Evolutionary conservation across 345 rosid species (phyloP).

Genomic region (Acer campestre): DNA sequence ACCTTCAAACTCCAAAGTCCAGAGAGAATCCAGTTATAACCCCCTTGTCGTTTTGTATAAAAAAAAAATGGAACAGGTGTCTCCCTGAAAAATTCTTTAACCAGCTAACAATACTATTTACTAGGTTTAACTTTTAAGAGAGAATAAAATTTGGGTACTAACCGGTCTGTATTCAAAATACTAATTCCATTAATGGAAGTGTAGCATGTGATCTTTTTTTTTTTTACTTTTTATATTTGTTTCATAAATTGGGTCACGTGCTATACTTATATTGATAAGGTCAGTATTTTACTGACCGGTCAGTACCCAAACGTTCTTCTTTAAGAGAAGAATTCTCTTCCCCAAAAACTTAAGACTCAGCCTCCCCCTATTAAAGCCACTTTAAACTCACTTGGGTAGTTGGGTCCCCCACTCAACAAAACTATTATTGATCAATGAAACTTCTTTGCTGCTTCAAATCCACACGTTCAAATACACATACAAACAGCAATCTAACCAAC

Average conservation of each 20-base stretch:
- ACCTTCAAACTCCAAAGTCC: background rate
- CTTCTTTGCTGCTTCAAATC: conserved; percentile 11
- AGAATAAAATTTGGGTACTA: background rate
- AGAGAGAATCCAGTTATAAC: background rate
- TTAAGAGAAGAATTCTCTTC: background rate
- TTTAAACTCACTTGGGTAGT: background rate
- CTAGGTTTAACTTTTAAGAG: background rate
- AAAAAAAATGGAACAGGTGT: background rate
- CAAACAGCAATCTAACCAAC: background rate
- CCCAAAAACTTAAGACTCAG: background rate
- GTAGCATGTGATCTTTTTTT: too few species aligned
- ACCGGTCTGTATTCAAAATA: too few species aligned
- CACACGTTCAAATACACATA: background rate
- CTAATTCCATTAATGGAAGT: too few species aligned
- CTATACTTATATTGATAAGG: fast-evolving
- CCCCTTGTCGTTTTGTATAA: background rate
- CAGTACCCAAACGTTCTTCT: background rate
- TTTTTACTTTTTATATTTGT: too few species aligned
- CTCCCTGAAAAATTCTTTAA: background rate
- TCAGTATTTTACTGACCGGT: too few species aligned
- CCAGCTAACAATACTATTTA: background rate
- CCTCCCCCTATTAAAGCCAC: background rate
- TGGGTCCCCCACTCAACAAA: too few species aligned
- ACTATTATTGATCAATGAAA: background rate
- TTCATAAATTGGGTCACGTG: too few species aligned